Evolutionary conservation across 1,284 basidiomycete genomes (phyloP).

Genomic region (Phellinidium pouzarii): DNA sequence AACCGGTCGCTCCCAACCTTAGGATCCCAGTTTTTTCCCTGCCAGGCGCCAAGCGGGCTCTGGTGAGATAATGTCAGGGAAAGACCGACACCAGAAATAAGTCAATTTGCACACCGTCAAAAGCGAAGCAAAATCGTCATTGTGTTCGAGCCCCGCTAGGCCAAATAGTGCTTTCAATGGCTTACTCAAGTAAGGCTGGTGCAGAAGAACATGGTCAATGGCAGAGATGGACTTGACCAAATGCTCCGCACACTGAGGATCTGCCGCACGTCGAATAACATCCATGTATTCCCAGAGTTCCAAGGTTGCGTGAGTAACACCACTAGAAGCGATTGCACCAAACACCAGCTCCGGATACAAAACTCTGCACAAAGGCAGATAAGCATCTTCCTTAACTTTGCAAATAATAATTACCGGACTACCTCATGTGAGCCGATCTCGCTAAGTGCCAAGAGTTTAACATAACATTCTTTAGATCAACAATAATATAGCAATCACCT

Average conservation of each 20-base stretch:
- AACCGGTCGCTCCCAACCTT: constrained; percentile 53
- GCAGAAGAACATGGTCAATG: constrained; percentile 55
- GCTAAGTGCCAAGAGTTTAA: constrained; percentile 34
- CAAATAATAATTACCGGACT: neutral
- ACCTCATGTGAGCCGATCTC: constrained; percentile 86
- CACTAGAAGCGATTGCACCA: constrained; percentile 88
- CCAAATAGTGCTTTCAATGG: constrained; percentile 71
- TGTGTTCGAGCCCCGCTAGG: constrained; percentile 54
- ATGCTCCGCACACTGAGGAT: constrained; percentile 62
- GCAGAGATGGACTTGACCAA: constrained; percentile 58
- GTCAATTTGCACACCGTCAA: constrained; percentile 40
- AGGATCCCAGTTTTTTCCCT: constrained; percentile 74
- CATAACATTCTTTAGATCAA: neutral
- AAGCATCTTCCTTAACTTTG: neutral
- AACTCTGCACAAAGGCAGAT: constrained; percentile 27
- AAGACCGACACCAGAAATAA: neutral
- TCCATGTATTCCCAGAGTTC: constrained; percentile 85
- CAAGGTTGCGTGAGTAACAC: constrained; percentile 70
- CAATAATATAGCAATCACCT: constrained; percentile 2
- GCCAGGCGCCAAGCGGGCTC: constrained; percentile 47
- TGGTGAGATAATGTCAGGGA: constrained; percentile 2
- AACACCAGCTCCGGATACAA: constrained; percentile 85
- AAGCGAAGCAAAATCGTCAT: constrained; percentile 75
- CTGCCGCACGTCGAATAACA: constrained; percentile 72
- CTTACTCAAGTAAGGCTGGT: constrained; percentile 35